Conservation (phyloP, 768 basidiomycete genomes). For the Russula griseocarnosa region DNA sequence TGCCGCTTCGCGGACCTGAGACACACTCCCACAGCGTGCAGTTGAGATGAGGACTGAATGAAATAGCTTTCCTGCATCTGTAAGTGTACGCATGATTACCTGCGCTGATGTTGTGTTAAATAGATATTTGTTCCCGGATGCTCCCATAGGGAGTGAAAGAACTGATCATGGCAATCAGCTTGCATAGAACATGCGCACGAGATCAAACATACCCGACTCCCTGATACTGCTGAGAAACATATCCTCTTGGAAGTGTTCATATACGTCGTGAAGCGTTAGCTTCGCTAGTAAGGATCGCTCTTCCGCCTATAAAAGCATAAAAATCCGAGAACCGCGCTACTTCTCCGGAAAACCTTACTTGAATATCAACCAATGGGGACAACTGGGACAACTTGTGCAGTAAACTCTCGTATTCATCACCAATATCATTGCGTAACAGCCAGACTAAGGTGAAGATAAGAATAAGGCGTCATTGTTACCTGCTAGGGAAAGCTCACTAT, state of each 20-base stretch:
- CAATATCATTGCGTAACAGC: slow-evolving; percentile 55
- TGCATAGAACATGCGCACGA: background rate
- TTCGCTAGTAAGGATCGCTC: slow-evolving; percentile 71
- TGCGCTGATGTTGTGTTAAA: slow-evolving; percentile 45
- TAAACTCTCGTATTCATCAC: slow-evolving; percentile 48
- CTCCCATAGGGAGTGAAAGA: slow-evolving; percentile 79
- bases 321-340: background rate
- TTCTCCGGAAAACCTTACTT: slow-evolving; percentile 40
- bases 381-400: slow-evolving; percentile 56
- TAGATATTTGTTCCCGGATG: slow-evolving; percentile 45
- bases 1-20: slow-evolving; percentile 70
- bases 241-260: slow-evolving; percentile 75
- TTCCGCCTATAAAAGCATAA: slow-evolving; percentile 51
- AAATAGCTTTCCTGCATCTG: slow-evolving; percentile 66
- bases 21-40: slow-evolving; percentile 55
- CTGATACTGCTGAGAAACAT: slow-evolving; percentile 87
- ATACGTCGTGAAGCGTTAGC: slow-evolving; percentile 72
- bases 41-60: slow-evolving; percentile 58
- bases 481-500: slow-evolving; percentile 47
- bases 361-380: slow-evolving; percentile 53
- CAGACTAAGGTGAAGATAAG: slow-evolving; percentile 47
- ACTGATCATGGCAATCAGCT: slow-evolving; percentile 42
- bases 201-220: slow-evolving; percentile 70
- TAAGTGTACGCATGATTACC: slow-evolving; percentile 58
- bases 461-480: slow-evolving; percentile 1